A percentile compares a stretch with the other conserved stretches of the same genome.
Evolutionary conservation across 2,329 filamentous ascomycete genomes (phyloP).

Genomic region (Cucurbitaria berberidis): DNA sequence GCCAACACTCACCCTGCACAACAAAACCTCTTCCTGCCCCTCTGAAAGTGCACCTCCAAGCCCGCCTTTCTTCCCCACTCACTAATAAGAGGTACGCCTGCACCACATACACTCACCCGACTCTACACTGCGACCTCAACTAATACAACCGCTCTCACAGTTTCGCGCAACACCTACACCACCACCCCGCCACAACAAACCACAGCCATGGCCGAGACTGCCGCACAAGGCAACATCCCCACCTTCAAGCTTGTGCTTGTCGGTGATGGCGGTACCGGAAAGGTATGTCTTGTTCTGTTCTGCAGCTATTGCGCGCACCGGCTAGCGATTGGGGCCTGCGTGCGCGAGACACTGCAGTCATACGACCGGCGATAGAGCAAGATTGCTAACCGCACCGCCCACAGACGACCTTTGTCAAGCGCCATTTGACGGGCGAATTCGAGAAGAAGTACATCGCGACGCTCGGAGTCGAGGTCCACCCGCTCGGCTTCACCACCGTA

Average conservation of each 20-base stretch:
- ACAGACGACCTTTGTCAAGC: constrained; percentile 99
- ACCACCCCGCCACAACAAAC: constrained; percentile 42
- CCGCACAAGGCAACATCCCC: constrained; percentile 65
- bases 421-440: constrained; percentile 99
- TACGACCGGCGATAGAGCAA: constrained; percentile 2
- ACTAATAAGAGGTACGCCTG: constrained; percentile 33
- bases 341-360: constrained; percentile 11
- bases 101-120: constrained; percentile 20
- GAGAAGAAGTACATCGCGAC: constrained; percentile 99
- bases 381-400: constrained; percentile 29
- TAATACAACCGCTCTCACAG: constrained; percentile 26
- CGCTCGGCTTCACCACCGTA: constrained; percentile 97
- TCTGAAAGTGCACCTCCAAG: constrained; percentile 31
- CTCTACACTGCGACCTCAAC: constrained; percentile 19
- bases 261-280: constrained; percentile 98
- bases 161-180: constrained; percentile 36
- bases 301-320: neutral
- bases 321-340: constrained; percentile 1
- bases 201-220: constrained; percentile 61
- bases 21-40: constrained; percentile 46
- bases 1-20: constrained; percentile 40
- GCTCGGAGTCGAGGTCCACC: constrained; percentile 98
- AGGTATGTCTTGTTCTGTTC: constrained; percentile 67
- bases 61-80: constrained; percentile 36
- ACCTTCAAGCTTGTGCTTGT: constrained; percentile 99